A percentile compares a stretch with the other conserved stretches of the same genome.
These are phyloP conservation scores for Cladosporium cucumerinum DNA, from an alignment of 2,329 filamentous ascomycete genomes.

Conservation along the genomic window DNA sequence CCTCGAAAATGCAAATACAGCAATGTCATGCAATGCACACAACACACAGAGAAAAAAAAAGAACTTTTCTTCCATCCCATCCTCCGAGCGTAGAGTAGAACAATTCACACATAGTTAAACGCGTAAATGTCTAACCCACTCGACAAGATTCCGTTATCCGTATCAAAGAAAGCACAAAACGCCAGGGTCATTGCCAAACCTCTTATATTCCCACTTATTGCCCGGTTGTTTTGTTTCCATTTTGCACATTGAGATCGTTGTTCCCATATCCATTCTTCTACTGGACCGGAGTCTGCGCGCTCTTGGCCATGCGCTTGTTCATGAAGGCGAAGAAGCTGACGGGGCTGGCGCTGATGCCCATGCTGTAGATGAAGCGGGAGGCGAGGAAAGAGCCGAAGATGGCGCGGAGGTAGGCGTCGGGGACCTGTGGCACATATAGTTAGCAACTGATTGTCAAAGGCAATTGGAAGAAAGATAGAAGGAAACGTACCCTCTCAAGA, in stretches of 20 bases:
- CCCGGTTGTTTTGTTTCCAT: not conserved
- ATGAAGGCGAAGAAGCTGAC: constrained; percentile 97
- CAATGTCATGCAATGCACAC: not conserved
- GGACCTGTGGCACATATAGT: constrained; percentile 54
- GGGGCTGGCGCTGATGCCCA: constrained; percentile 86
- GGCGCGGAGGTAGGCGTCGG: constrained; percentile 84
- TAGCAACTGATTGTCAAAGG: constrained; percentile 23
- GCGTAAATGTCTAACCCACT: not conserved
- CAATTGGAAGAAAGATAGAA: not conserved
- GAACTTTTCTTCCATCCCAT: not conserved
- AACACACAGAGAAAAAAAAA: not conserved
- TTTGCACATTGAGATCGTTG: not conserved
- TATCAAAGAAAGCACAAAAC: not conserved
- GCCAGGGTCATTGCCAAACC: not conserved
- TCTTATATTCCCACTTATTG: not conserved
- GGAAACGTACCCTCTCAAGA: constrained; percentile 63
- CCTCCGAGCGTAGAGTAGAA: not conserved
- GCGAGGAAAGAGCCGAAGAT: constrained; percentile 97
- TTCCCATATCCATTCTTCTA: constrained; percentile 3
- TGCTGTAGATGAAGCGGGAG: constrained; percentile 93
- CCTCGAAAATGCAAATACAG: not conserved
- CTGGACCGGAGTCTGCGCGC: constrained; percentile 13
- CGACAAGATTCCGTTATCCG: not conserved
- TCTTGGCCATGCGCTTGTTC: constrained; percentile 45
- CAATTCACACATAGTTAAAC: not conserved